Conservation (phyloP, 805 yeast species). For the Kuraishia piskuri region DNA sequence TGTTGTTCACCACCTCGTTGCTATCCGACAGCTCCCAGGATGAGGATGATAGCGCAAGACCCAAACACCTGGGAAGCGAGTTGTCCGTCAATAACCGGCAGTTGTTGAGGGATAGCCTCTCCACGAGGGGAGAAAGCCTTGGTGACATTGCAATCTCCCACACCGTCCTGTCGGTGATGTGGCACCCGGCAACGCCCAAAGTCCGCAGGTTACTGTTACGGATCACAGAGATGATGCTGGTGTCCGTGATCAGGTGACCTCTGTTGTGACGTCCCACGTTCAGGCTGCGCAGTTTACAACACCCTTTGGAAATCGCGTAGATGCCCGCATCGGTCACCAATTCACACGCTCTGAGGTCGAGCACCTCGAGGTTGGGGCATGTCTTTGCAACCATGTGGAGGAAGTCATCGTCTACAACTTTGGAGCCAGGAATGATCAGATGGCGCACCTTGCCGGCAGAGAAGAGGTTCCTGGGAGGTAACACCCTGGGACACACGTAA, state of each 20-base stretch:
- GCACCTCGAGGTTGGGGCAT: slow-evolving; percentile 50
- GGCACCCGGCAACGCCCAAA: slow-evolving; percentile 85
- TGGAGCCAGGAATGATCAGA: slow-evolving; percentile 66
- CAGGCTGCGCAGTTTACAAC: slow-evolving; percentile 47
- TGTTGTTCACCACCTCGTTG: slow-evolving; percentile 20
- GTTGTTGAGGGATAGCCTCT: slow-evolving; percentile 67
- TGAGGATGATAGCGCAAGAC: slow-evolving; percentile 6
- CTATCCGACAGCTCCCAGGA: neutral
- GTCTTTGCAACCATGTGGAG: slow-evolving; percentile 40
- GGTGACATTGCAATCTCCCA: slow-evolving; percentile 68
- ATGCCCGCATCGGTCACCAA: slow-evolving; percentile 68
- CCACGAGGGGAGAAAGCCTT: slow-evolving; percentile 36
- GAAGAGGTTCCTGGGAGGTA: slow-evolving; percentile 45
- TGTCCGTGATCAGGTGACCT: slow-evolving; percentile 64
- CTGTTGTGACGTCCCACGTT: slow-evolving; percentile 75
- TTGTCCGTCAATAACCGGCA: slow-evolving; percentile 54
- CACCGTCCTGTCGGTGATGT: slow-evolving; percentile 63
- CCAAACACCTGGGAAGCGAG: slow-evolving; percentile 42
- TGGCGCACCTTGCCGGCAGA: slow-evolving; percentile 31
- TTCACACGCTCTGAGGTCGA: slow-evolving; percentile 84
- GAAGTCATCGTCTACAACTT: slow-evolving; percentile 49
- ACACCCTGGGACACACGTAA: slow-evolving; percentile 69
- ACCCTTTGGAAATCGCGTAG: slow-evolving; percentile 52
- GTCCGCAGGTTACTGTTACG: slow-evolving; percentile 54
- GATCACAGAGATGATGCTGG: slow-evolving; percentile 50